phyloP scores from a whole-genome alignment of 1,139 yeast species.

The Sugiyamaella xylanicola region DNA sequence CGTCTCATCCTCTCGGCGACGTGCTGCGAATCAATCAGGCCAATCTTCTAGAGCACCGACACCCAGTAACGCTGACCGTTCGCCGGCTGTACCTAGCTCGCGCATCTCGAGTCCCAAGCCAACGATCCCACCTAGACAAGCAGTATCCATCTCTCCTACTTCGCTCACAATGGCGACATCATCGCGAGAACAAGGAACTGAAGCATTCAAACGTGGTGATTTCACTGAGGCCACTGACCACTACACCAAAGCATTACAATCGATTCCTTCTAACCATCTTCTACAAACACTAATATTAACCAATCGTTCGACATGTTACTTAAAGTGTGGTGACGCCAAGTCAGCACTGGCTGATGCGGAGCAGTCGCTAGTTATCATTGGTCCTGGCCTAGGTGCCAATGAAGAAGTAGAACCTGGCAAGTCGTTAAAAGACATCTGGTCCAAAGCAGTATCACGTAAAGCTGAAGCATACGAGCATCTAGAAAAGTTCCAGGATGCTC shows the following conservation, averaged over 20 bases:
- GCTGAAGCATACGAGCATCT: conserved; percentile 85
- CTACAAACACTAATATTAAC: conserved; percentile 69
- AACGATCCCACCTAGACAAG: conserved; percentile 32
- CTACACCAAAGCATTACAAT: conserved; percentile 62
- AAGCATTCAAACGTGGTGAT: conserved; percentile 77
- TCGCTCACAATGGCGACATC: conserved; percentile 55
- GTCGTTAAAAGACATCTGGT: conserved; percentile 68
- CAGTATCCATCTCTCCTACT: conserved; percentile 38
- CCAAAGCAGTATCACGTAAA: conserved; percentile 64
- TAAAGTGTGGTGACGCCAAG: conserved; percentile 75
- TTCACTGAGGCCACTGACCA: conserved; percentile 64
- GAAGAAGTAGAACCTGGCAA: conserved; percentile 55
- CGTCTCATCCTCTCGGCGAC: conserved; percentile 35
- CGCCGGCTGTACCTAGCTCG: conserved; percentile 24
- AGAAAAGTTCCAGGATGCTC: conserved; percentile 68
- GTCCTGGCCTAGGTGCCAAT: conserved; percentile 45
- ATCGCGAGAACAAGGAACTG: conserved; percentile 62
- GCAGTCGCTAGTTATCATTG: conserved; percentile 61
- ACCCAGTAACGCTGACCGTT: conserved; percentile 23
- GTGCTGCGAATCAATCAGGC: conserved; percentile 13
- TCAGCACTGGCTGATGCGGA: conserved; percentile 58
- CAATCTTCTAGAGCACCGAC: conserved; percentile 30
- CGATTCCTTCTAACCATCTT: conserved; percentile 67
- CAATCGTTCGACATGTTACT: conserved; percentile 70
- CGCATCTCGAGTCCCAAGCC: conserved; percentile 28